These are phyloP conservation scores for Eucalyptus guilfoylei DNA, from an alignment of 345 rosid genomes.

Conservation along the genomic window DNA sequence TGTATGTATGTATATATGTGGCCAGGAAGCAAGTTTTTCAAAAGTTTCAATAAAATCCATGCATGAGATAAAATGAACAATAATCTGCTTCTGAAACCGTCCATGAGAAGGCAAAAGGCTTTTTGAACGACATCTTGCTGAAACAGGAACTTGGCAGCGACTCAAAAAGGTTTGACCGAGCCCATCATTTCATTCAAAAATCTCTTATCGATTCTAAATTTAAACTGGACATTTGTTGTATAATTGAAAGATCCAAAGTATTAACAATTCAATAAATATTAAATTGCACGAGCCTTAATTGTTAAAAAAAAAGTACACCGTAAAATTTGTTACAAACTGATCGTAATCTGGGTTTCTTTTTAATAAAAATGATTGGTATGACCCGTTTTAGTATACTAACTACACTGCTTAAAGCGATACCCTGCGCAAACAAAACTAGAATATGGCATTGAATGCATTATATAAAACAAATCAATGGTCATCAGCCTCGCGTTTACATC, in stretches of 20 bases:
- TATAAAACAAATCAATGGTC: background rate
- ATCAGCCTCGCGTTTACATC: background rate
- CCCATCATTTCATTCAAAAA: background rate
- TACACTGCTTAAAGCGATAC: background rate
- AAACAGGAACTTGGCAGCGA: background rate
- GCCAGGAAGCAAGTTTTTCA: background rate
- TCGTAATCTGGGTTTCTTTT: background rate
- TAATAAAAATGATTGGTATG: background rate
- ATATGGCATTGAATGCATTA: background rate
- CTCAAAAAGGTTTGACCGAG: background rate
- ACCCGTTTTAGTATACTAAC: background rate
- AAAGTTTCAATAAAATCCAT: background rate
- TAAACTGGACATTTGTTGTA: background rate
- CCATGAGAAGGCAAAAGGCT: background rate
- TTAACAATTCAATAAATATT: background rate
- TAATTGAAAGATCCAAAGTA: background rate
- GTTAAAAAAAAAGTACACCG: background rate
- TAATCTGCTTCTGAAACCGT: background rate
- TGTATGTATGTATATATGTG: background rate
- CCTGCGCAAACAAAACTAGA: background rate
- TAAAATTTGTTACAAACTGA: background rate
- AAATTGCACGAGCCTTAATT: background rate
- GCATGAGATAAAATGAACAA: background rate
- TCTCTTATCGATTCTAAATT: background rate
- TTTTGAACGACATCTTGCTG: background rate